Evolutionary conservation across 768 basidiomycete genomes (phyloP).

Genomic region (Trametes gibbosa): DNA sequence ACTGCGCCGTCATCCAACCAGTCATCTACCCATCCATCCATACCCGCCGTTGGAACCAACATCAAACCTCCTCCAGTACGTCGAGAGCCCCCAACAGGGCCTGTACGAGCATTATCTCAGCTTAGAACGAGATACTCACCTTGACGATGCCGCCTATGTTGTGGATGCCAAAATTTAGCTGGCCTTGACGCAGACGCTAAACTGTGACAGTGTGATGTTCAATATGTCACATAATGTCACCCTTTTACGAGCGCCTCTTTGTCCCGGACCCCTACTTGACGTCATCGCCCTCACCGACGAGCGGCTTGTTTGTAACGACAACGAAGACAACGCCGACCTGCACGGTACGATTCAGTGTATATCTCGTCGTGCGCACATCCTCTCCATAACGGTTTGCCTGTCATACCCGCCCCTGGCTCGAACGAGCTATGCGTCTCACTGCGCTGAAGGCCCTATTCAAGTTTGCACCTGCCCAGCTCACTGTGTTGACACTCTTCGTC

Average conservation of each 20-base stretch:
- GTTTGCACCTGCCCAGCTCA: slow-evolving; percentile 43
- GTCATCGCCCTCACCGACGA: background rate
- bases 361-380: too few relatives aligned
- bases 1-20: slow-evolving; percentile 19
- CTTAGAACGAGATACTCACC: slow-evolving; percentile 25
- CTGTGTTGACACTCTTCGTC: slow-evolving; percentile 44
- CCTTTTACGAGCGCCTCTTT: background rate
- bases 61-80: slow-evolving; percentile 1
- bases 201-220: slow-evolving; percentile 15
- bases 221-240: background rate
- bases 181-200: slow-evolving; percentile 4
- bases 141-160: slow-evolving; percentile 30
- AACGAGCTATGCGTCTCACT: background rate
- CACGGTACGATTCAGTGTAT: too few relatives aligned
- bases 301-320: background rate
- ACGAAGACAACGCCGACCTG: background rate
- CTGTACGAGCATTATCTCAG: slow-evolving; percentile 10
- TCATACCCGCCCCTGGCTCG: background rate
- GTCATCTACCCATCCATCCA: slow-evolving; percentile 22
- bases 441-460: slow-evolving; percentile 18
- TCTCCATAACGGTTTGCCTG: too few relatives aligned
- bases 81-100: slow-evolving; percentile 7
- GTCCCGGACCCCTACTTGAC: background rate
- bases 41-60: background rate
- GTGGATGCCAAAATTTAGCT: slow-evolving; percentile 21